A percentile compares a stretch with the other conserved stretches of the same genome.
Evolutionary conservation across 345 rosid species (phyloP).

Genomic region (Pistacia integerrima): DNA sequence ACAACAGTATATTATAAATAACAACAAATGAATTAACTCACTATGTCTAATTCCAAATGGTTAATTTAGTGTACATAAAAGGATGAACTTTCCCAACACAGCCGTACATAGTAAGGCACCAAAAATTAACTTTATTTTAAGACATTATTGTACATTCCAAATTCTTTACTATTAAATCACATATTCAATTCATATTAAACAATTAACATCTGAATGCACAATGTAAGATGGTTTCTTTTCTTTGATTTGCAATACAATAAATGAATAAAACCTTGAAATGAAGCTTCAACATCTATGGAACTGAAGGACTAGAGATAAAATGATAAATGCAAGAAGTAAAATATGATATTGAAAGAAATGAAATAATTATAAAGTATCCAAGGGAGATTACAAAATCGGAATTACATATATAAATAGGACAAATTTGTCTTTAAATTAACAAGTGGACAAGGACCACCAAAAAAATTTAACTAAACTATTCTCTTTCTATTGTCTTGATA

Average conservation of each 20-base stretch:
- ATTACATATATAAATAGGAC: slow-evolving; percentile 23
- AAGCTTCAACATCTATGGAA: background rate
- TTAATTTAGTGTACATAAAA: no score
- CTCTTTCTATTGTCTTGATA: background rate
- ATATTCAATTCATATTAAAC: no score
- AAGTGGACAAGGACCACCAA: background rate
- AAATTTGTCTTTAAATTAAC: background rate
- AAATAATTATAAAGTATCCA: slow-evolving; percentile 30
- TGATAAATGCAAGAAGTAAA: background rate
- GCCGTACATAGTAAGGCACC: no score
- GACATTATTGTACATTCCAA: no score
- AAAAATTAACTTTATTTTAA: no score
- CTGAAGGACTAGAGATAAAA: background rate
- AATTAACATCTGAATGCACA: no score
- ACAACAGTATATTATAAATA: no score
- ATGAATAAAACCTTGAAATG: background rate
- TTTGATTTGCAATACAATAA: background rate
- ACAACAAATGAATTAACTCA: no score
- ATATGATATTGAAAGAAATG: slow-evolving; percentile 30
- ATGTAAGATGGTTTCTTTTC: background rate
- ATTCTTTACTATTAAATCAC: no score
- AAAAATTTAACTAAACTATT: no score
- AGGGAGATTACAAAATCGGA: slow-evolving; percentile 18
- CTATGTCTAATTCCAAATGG: no score
- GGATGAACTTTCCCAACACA: no score